Conservation (phyloP, 2,329 filamentous ascomycete species). For the Colletotrichum kahawae region DNA sequence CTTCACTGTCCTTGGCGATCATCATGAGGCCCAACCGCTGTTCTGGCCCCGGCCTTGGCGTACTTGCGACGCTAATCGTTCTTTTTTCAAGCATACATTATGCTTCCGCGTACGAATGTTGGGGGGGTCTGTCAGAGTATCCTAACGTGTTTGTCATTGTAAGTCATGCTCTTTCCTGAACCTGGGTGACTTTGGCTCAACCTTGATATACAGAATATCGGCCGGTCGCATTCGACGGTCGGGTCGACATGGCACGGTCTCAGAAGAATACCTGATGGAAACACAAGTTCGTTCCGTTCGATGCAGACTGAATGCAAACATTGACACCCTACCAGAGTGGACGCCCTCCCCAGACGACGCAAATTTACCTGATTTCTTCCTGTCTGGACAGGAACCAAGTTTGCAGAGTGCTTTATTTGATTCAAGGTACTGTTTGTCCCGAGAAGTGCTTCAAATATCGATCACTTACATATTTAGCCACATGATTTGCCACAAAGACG, state of each 20-base stretch:
- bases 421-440: neutral
- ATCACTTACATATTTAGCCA: neutral
- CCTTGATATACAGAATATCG: neutral
- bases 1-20: neutral
- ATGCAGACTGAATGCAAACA: rapidly evolving
- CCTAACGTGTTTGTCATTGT: neutral
- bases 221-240: neutral
- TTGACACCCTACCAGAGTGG: neutral
- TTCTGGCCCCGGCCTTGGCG: neutral
- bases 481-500: neutral
- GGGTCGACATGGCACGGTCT: rapidly evolving
- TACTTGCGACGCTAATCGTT: neutral
- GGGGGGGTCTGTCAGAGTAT: neutral
- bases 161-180: neutral
- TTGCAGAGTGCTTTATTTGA: neutral
- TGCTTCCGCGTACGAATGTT: neutral
- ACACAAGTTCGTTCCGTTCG: neutral
- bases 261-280: rapidly evolving
- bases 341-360: neutral
- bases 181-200: neutral
- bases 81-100: neutral
- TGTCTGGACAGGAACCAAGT: neutral
- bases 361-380: neutral
- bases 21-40: neutral
- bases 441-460: neutral